Conservation (phyloP, 306 rosid species). For the Pterocarpus macrocarpus region DNA sequence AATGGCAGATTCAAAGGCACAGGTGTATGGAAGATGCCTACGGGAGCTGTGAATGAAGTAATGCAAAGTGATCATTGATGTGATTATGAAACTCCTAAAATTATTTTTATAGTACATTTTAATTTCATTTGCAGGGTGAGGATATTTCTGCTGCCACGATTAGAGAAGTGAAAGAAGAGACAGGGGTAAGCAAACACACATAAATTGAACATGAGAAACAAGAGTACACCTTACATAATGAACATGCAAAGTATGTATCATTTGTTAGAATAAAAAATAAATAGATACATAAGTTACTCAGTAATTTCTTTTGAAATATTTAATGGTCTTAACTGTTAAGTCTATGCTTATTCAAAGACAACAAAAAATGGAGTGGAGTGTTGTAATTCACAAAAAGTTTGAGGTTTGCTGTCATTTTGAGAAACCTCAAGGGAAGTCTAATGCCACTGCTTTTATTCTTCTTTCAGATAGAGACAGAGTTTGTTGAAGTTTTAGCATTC, state of each 20-base stretch:
- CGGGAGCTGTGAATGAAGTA: slow-evolving; percentile 77
- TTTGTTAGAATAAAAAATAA: too few relatives aligned
- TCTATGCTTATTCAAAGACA: too few relatives aligned
- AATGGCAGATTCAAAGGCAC: slow-evolving; percentile 66
- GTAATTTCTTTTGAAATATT: too few relatives aligned
- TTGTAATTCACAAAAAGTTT: neutral
- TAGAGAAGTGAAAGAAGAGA: slow-evolving; percentile 96
- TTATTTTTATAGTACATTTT: neutral
- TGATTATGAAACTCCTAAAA: neutral
- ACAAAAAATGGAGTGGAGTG: neutral
- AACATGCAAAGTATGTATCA: too few relatives aligned
- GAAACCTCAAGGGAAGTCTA: slow-evolving; percentile 29
- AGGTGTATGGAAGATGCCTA: slow-evolving; percentile 90
- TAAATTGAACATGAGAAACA: neutral
- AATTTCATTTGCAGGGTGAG: slow-evolving; percentile 69
- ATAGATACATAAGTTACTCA: too few relatives aligned
- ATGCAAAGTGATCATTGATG: neutral
- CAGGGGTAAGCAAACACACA: slow-evolving; percentile 70
- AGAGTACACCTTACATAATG: too few relatives aligned
- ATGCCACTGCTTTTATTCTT: slow-evolving; percentile 41
- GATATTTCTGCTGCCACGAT: slow-evolving; percentile 74
- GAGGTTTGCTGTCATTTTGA: slow-evolving; percentile 5
- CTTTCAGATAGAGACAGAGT: slow-evolving; percentile 73
- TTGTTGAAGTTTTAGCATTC: slow-evolving; percentile 85
- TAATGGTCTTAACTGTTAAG: too few relatives aligned